Conservation (phyloP, 2,329 filamentous ascomycete species). For the Diaporthe capsici region DNA sequence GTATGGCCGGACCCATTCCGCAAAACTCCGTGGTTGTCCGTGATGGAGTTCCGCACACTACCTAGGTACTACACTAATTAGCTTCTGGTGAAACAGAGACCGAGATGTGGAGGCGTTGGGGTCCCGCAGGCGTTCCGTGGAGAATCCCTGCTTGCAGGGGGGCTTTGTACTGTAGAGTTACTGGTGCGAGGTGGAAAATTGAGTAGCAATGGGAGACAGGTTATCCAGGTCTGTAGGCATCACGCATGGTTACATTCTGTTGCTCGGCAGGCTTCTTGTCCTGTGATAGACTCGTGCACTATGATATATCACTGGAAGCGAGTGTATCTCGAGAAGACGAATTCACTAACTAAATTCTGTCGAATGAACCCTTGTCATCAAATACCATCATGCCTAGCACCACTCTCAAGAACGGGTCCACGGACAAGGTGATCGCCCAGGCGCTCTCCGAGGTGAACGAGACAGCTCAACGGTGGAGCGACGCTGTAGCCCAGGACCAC, state of each 20-base stretch:
- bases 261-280: too few species aligned
- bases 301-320: not conserved
- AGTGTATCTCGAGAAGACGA: not conserved
- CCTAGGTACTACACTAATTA: too few species aligned
- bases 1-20: too few species aligned
- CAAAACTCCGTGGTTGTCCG: too few species aligned
- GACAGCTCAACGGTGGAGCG: not conserved
- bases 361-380: not conserved
- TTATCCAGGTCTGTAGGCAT: not conserved
- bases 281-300: too few species aligned
- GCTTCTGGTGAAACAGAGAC: not conserved
- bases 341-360: not conserved
- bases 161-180: not conserved
- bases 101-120: not conserved
- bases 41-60: not conserved
- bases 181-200: not conserved
- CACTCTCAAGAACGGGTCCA: not conserved
- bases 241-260: not conserved
- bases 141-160: not conserved
- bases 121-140: not conserved
- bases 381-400: not conserved
- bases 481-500: not conserved
- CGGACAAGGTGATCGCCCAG: not conserved
- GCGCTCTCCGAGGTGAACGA: not conserved
- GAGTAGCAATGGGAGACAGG: not conserved